Base-by-base conservation (phyloP, 1,139 yeast genomes). In the Geotrichum australiense region DNA sequence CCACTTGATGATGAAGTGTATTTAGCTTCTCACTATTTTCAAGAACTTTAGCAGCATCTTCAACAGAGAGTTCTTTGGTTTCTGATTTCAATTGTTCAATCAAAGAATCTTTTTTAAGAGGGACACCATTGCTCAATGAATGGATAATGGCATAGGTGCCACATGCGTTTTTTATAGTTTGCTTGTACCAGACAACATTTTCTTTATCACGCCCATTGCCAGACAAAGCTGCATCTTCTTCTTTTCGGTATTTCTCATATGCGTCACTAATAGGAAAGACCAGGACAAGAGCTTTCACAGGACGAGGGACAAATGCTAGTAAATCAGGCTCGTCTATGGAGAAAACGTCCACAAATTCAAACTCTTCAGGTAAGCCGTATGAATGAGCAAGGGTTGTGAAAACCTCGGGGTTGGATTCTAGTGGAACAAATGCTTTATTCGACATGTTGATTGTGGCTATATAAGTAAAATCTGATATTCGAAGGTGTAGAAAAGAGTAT, bases 61-160 rank as follows among this genome's bases (percentile, higher is more conserved):
- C 64, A 7, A 63, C 62, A 44, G 47, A 51, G 43, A 57, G 48
- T 40, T 41, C 52, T 42, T 44, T 47, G 12, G 54, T 52, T 38
- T 45, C 50, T 53, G 50, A 49, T 45, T 67, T 53, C 16, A 68
- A 56, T 10, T 56, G 45, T 6, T 56, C 53, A 21, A 68, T 53
- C n/a, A 53, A 49, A 3, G 70, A 61, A 20, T 51, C 61, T 0
- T 55, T 42, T 3, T 39, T 54, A 16, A 47, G 50, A 59, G 72
- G 48, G 61, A 69, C 47, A 62, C 82, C 65, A 57, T 91, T 91
- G 22, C 79, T 63, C 29, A 86, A 62, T 0, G 84, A 69, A 55
- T 91, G 97, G 23, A 91, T 64, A 37, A 91, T 63, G 0, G 95
- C 98, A 62, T 83, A 86, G 36, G 93, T 73, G 4, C 98, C 98